Conservation (phyloP, 2,329 filamentous ascomycete species). For the Coleophoma eucalyptorum region DNA sequence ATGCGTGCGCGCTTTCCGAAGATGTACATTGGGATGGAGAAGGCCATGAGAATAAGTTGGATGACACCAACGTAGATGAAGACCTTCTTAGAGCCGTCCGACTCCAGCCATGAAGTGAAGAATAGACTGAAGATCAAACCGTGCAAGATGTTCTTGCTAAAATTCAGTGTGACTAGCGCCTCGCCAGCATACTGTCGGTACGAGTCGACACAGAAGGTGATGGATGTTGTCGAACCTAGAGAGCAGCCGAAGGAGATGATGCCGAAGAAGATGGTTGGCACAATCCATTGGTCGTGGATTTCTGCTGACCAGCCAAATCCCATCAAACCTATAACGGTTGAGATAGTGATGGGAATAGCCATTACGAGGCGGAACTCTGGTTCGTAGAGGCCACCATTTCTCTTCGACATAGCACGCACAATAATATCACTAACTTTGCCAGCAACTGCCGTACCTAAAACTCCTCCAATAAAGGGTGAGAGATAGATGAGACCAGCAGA, state of each 20-base stretch:
- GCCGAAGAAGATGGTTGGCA: constrained; percentile 91
- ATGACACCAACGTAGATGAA: constrained; percentile 84
- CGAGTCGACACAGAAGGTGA: constrained; percentile 91
- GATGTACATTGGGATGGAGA: constrained; percentile 88
- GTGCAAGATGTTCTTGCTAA: constrained; percentile 90
- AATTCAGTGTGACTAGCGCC: constrained; percentile 90
- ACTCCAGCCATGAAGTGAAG: constrained; percentile 77
- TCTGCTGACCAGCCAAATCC: constrained; percentile 93
- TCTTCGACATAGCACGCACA: constrained; percentile 74
- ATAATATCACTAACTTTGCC: constrained; percentile 84
- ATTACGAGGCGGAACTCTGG: constrained; percentile 91
- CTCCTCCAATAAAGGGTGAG: constrained; percentile 82
- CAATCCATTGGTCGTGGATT: constrained; percentile 75
- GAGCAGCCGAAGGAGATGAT: constrained; percentile 89
- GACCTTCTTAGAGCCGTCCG: constrained; percentile 70
- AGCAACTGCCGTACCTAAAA: constrained; percentile 88
- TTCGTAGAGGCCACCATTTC: constrained; percentile 92
- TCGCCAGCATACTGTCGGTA: constrained; percentile 93
- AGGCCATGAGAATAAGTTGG: constrained; percentile 70
- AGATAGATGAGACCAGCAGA: constrained; percentile 85
- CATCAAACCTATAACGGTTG: constrained; percentile 83
- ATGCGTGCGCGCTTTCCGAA: constrained; percentile 87
- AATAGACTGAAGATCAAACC: constrained; percentile 87
- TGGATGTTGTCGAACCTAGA: constrained; percentile 83
- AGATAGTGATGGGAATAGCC: constrained; percentile 74